Percentiles rank a stretch among this genome's conserved stretches.
Evolutionary conservation across 2,329 filamentous ascomycete genomes (phyloP).

Genomic region (Albifimbria verrucaria): DNA sequence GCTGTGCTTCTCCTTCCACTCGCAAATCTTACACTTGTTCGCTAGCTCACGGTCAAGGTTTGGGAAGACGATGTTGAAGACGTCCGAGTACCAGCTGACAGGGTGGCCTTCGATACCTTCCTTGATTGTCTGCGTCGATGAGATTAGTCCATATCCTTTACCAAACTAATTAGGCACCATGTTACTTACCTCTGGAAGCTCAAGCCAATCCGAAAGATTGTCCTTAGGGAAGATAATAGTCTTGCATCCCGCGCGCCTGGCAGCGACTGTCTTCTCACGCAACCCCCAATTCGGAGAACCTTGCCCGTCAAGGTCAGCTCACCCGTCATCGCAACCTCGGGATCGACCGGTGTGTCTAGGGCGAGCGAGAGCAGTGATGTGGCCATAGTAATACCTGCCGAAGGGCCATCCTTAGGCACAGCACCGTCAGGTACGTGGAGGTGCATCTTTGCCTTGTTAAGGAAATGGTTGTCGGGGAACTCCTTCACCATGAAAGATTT

Average conservation of each 20-base stretch:
- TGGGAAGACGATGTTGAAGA: slow-evolving; percentile 89
- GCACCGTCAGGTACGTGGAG: slow-evolving; percentile 96
- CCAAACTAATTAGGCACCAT: not conserved
- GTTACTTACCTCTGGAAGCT: slow-evolving; percentile 85
- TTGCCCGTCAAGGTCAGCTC: slow-evolving; percentile 97
- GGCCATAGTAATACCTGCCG: slow-evolving; percentile 97
- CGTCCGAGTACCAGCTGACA: slow-evolving; percentile 89
- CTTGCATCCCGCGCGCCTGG: slow-evolving; percentile 84
- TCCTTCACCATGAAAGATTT: slow-evolving; percentile 82
- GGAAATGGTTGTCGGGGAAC: slow-evolving; percentile 90
- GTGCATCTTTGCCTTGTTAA: slow-evolving; percentile 92
- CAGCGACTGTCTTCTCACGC: slow-evolving; percentile 95
- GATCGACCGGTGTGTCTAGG: slow-evolving; percentile 72
- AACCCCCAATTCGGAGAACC: slow-evolving; percentile 92
- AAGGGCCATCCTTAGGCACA: slow-evolving; percentile 90
- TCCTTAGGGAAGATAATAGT: slow-evolving; percentile 94
- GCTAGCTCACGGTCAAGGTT: slow-evolving; percentile 70
- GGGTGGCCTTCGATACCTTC: slow-evolving; percentile 88
- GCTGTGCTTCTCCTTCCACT: slow-evolving; percentile 48
- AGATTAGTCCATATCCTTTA: slow-evolving; percentile 8
- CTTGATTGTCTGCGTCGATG: slow-evolving; percentile 80
- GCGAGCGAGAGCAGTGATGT: slow-evolving; percentile 85
- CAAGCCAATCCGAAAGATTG: slow-evolving; percentile 95
- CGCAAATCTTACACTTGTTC: slow-evolving; percentile 67
- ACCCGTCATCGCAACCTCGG: slow-evolving; percentile 94